Evolutionary conservation across 2,329 filamentous ascomycete genomes (phyloP), one percentile per base, ranked within the genome.

Genomic region (Colletotrichum ledebouriae): DNA sequence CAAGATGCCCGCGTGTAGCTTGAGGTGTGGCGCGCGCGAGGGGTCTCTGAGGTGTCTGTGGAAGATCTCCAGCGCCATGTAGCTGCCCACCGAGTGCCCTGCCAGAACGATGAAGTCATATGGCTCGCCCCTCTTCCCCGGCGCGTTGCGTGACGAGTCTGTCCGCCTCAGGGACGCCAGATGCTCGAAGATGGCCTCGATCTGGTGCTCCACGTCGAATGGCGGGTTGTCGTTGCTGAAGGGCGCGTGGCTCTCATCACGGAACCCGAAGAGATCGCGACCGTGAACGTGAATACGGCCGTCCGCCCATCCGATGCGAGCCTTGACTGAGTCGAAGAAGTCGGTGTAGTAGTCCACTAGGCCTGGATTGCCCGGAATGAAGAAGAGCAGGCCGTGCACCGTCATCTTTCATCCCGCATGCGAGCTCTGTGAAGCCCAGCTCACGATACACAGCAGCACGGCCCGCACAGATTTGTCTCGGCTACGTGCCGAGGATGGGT

Each of bases 321-420:
- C 60, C 47, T 83, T 81, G 6, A 77, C 78, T 25, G 77, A 77
- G 70, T 85, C 80, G 12, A 93, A 79, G 77, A 94, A 95, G 42
- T 86, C 83, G 65, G 80, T 81, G 78, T 95, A 95, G 83, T 92
- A 95, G 63, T 85, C 87, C 58, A 94, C 86, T 17, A 94, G 82
- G 5, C 92, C 92, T 5, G 92, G 92, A 72, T 95, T 95, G 20
- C 92, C 92, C 33, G 90, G 87, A 46, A 95, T 84, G 78, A 93
- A 91, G 80, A 89, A 94, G 72, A 94, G 80, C 57, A 94, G 85
- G 69, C 79, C 80, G 69, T 75, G 79, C 13, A 70, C 70, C 17
- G 66, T 7, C 66, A 65, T 66, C 4, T 41, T 53, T 60, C 17
- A 2, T 1, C 15, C 34, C 15, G 13, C 13, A 46, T 50, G 61